These are phyloP conservation scores for Hippophae rhamnoides DNA, from an alignment of 306 rosid species.

Conservation along the genomic window DNA sequence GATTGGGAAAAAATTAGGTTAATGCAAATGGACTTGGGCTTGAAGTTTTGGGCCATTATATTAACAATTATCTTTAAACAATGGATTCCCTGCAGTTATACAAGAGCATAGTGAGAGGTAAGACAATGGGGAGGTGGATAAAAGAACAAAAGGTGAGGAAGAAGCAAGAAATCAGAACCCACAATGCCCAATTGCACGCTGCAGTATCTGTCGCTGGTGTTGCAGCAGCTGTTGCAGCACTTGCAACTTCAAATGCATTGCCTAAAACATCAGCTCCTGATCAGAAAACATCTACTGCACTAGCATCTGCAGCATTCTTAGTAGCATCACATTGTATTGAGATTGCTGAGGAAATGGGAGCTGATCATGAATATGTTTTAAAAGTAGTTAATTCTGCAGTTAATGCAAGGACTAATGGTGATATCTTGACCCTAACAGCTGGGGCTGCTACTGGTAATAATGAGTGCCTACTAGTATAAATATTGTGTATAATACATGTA, in stretches of 20 bases:
- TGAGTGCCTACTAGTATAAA: too few relatives aligned
- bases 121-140: slow-evolving; percentile 66
- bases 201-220: slow-evolving; percentile 92
- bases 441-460: slow-evolving; percentile 88
- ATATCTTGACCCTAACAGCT: slow-evolving; percentile 88
- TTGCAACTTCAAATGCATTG: slow-evolving; percentile 55
- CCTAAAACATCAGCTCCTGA: slow-evolving; percentile 33
- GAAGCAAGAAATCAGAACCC: slow-evolving; percentile 83
- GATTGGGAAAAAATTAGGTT: too few relatives aligned
- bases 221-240: slow-evolving; percentile 83
- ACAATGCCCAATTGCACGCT: slow-evolving; percentile 84
- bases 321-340: slow-evolving; percentile 98
- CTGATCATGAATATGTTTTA: slow-evolving; percentile 60
- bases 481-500: too few relatives aligned
- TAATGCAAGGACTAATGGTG: slow-evolving; percentile 81
- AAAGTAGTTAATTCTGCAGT: slow-evolving; percentile 73
- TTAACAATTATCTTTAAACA: too few relatives aligned
- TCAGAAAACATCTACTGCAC: slow-evolving; percentile 48
- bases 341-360: slow-evolving; percentile 96
- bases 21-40: too few relatives aligned
- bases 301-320: slow-evolving; percentile 85
- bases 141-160: neutral
- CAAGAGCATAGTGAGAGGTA: slow-evolving; percentile 60
- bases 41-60: too few relatives aligned
- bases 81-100: slow-evolving; percentile 37